Base-by-base conservation (phyloP, 2,329 filamentous ascomycete genomes). In the Nothophaeocryptopus gaeumannii region DNA sequence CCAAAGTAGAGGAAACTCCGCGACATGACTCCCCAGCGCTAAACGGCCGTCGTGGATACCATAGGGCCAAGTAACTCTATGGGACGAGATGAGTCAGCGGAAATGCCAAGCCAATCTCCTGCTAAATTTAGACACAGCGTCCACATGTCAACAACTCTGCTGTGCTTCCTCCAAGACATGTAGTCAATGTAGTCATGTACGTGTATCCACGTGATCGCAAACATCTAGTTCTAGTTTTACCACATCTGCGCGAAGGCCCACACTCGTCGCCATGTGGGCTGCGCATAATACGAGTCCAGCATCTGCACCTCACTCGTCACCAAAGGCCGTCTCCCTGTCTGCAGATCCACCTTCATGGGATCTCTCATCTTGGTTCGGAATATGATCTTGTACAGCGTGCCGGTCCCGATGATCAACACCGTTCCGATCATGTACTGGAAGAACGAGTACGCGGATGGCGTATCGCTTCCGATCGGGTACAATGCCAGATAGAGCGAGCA, bases 361-460 rank as follows among this genome's bases (percentile, higher is more conserved):
- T 53, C 46, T 16, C 53, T 46, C 29, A 53, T 20, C 39, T 47
- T 50, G 5, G 53, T 56, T 8, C 49, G 39, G 44, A 52, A 48
- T 7, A 52, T 31, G 3, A 52, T 12, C 20, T 55, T 52, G 38
- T 57, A 52, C 13, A 35, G 31, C 15, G 39, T 34, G 5, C 45
- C 49, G 10, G 29, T 35, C 3, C 39, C 44, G 20, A 75, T 49
- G 58, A 79, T 80, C 29, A 85, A 70, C 34, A 58, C 42, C 2
- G 85, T 69, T 11, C 83, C 83, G 5, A 85, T 36, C 65, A 51
- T 53, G 36, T 56, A 56, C 39, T 53, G 45, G 39, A 53, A 53
- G 35, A 56, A 56, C 13, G 45, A 47, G 33, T 55, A 55, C 30
- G 50, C 53, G 39, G 65, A 70, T 0, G 69, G 69, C 2, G 67